phyloP scores from a whole-genome alignment of 129 eudicot genomes.

The Centella asiatica region DNA sequence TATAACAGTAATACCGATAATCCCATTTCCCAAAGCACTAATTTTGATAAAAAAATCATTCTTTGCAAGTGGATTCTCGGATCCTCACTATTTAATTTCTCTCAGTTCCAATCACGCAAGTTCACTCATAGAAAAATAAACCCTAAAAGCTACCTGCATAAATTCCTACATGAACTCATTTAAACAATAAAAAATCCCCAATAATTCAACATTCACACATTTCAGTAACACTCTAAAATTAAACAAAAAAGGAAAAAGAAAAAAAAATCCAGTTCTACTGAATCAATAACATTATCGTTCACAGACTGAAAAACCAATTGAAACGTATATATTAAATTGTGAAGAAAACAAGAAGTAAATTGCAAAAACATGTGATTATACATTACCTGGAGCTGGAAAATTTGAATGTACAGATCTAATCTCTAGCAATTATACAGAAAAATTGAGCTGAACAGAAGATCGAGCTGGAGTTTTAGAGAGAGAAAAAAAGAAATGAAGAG shows the following conservation, averaged over 20 bases:
- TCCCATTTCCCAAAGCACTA: not conserved
- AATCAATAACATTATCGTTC: not conserved
- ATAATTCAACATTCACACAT: too few relatives aligned
- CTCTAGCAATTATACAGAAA: not conserved
- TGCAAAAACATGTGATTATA: too few relatives aligned
- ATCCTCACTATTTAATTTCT: not conserved
- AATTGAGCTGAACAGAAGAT: constrained; percentile 7
- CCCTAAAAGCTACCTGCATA: not conserved
- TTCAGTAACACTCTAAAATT: not conserved
- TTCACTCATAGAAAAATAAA: not conserved
- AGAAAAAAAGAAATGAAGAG: constrained; percentile 6
- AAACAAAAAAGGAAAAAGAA: not conserved
- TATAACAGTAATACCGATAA: not conserved
- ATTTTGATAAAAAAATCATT: not conserved
- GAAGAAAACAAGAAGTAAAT: not conserved
- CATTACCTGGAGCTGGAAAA: constrained; percentile 2
- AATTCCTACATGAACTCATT: not conserved
- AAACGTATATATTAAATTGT: too few relatives aligned
- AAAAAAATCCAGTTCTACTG: not conserved
- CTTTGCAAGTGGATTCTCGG: not conserved
- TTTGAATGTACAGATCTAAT: constrained; percentile 3
- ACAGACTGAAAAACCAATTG: too few relatives aligned
- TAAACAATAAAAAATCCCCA: not conserved
- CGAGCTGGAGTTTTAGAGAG: constrained; percentile 7
- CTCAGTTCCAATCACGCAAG: not conserved